phyloP scores from a whole-genome alignment of 768 basidiomycete genomes.

The Neoboletus subvelutipes region DNA sequence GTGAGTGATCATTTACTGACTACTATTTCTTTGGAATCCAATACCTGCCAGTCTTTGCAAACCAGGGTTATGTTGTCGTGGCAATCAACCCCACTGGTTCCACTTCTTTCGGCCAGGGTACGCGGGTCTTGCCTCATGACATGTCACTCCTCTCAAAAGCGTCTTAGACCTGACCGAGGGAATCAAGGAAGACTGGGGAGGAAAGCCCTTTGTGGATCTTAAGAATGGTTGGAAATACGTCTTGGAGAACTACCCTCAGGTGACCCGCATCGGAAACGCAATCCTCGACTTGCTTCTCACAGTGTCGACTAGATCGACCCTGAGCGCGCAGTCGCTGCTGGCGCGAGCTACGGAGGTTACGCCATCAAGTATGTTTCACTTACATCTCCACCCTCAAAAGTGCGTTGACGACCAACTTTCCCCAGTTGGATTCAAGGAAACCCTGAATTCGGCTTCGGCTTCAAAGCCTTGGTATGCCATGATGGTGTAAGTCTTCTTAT shows the following conservation, averaged over 20 bases:
- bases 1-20: constrained; percentile 34
- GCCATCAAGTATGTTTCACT: constrained; percentile 70
- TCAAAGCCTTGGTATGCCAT: constrained; percentile 91
- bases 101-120: constrained; percentile 89
- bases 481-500: constrained; percentile 65
- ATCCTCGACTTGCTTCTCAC: background rate
- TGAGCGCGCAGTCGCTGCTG: constrained; percentile 71
- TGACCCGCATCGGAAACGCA: constrained; percentile 21
- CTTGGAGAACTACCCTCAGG: constrained; percentile 68
- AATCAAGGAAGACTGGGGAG: constrained; percentile 81
- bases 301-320: constrained; percentile 53
- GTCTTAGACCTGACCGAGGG: constrained; percentile 72
- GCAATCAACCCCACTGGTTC: constrained; percentile 93
- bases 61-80: constrained; percentile 86
- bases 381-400: background rate
- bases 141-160: background rate
- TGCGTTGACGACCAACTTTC: constrained; percentile 4
- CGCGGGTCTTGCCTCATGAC: background rate
- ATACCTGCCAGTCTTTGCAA: constrained; percentile 62
- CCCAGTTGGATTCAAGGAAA: constrained; percentile 93
- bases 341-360: constrained; percentile 85
- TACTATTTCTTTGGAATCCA: background rate
- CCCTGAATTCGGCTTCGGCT: constrained; percentile 81
- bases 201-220: constrained; percentile 80
- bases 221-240: constrained; percentile 72